Conservation (phyloP, 2,329 filamentous ascomycete genomes). For the Colletotrichum sp. region DNA sequence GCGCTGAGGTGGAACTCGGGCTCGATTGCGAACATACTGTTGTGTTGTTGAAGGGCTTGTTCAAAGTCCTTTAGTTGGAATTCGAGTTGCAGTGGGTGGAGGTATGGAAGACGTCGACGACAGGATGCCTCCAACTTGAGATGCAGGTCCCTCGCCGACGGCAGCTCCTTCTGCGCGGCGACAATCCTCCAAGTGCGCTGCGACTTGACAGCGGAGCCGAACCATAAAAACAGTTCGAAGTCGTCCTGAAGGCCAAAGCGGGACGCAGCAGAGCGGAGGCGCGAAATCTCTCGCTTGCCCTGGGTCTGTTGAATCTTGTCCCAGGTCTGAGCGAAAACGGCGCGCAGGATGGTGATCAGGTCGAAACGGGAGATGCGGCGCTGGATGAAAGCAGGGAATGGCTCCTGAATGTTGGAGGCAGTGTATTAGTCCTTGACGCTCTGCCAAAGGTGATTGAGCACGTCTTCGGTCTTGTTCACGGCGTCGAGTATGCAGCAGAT, state of each 20-base stretch:
- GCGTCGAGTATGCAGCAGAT: not conserved
- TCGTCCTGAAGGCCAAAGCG: not conserved
- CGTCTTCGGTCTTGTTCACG: not conserved
- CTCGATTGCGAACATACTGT: not conserved
- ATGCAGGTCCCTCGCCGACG: not conserved
- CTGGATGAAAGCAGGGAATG: not conserved
- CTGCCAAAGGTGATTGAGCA: not conserved
- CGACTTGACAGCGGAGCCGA: not conserved
- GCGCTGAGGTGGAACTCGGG: not conserved
- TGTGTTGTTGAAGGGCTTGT: not conserved
- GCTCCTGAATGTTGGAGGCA: not conserved
- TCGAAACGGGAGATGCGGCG: not conserved
- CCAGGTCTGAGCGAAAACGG: not conserved
- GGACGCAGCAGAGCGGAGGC: not conserved
- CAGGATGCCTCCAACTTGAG: not conserved
- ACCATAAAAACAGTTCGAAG: not conserved
- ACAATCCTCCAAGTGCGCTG: not conserved
- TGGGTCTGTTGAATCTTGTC: not conserved
- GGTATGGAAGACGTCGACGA: not conserved
- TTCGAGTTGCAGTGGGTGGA: not conserved
- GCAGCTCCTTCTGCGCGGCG: not conserved
- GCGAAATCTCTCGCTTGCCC: not conserved
- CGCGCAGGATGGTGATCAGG: not conserved
- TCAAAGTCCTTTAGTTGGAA: not conserved
- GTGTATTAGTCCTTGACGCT: not conserved